Conservation (phyloP, 2,329 filamentous ascomycete genomes). For the Aspergillus sergii region DNA sequence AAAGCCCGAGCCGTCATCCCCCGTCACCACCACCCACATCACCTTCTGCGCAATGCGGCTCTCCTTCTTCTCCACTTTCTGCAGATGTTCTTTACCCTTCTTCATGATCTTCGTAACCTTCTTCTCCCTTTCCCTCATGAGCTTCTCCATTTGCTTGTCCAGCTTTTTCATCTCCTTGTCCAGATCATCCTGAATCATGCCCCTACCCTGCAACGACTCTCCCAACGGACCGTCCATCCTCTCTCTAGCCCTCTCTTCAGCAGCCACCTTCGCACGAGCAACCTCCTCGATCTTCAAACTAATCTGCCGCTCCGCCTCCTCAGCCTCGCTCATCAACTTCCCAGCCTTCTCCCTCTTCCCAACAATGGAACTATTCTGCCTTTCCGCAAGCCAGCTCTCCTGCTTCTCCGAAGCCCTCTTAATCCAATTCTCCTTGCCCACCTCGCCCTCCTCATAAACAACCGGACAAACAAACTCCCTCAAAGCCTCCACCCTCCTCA, state of each 20-base stretch:
- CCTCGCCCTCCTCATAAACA: neutral
- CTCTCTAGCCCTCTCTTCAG: conserved; percentile 8
- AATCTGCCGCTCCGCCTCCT: conserved; percentile 7
- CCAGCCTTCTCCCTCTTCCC: conserved; percentile 12
- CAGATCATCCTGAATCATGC: conserved; percentile 16
- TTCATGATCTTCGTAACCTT: conserved; percentile 9
- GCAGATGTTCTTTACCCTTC: conserved; percentile 9
- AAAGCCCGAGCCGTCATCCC: conserved; percentile 16
- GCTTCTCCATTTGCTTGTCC: conserved; percentile 8
- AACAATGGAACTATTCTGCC: conserved; percentile 10
- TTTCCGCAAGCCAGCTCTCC: conserved; percentile 8
- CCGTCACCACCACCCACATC: conserved; percentile 18
- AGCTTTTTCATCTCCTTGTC: conserved; percentile 12
- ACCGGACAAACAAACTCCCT: conserved; percentile 11
- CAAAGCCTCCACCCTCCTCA: conserved; percentile 11
- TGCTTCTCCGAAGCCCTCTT: conserved; percentile 10
- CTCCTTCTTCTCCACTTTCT: conserved; percentile 15
- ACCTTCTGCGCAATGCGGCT: conserved; percentile 14
- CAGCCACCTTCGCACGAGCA: conserved; percentile 1
- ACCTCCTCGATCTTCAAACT: conserved; percentile 13
- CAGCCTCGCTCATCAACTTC: conserved; percentile 5
- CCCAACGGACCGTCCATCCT: conserved; percentile 14
- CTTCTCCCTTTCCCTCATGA: conserved; percentile 13
- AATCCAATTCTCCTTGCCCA: conserved; percentile 11
- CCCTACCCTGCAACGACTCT: conserved; percentile 11